A percentile compares a stretch with the other conserved stretches of the same genome.
Evolutionary conservation across 148 eudicot species (phyloP).

Genomic region (Dysphania ambrosioides): DNA sequence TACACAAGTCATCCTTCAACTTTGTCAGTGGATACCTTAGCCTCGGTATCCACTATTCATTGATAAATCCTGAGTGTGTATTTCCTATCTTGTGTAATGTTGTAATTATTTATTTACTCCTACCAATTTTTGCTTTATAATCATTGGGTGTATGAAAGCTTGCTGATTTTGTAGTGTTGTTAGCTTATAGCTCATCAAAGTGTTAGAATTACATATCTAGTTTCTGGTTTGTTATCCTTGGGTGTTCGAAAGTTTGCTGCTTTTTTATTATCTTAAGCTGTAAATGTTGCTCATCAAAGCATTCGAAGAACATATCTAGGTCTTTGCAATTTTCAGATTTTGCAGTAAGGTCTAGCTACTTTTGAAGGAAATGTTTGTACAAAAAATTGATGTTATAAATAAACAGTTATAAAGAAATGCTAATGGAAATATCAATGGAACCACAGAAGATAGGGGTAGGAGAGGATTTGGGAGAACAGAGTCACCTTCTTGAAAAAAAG

Average conservation of each 20-base stretch:
- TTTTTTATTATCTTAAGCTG: not conserved
- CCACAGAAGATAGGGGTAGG: not conserved
- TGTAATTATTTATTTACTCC: too few species aligned
- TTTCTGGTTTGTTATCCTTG: not conserved
- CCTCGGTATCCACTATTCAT: not conserved
- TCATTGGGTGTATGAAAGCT: too few species aligned
- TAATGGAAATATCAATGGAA: not conserved
- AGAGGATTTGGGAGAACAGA: not conserved
- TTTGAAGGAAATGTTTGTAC: not conserved
- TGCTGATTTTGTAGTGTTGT: too few species aligned
- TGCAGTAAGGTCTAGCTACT: not conserved
- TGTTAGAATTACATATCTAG: too few species aligned
- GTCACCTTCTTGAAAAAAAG: not conserved
- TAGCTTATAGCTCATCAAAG: too few species aligned
- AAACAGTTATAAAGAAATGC: not conserved
- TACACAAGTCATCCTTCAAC: not conserved
- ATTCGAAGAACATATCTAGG: not conserved
- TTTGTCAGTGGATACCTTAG: not conserved
- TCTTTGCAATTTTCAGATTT: not conserved
- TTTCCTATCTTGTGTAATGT: not conserved
- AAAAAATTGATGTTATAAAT: not conserved
- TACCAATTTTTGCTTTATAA: too few species aligned
- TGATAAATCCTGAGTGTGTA: not conserved
- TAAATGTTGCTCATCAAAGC: not conserved
- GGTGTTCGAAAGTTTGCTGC: not conserved